Evolutionary conservation across 148 eudicot genomes (phyloP), one percentile per base, ranked within the genome.

Genomic region (Fagopyrum tataricum): DNA sequence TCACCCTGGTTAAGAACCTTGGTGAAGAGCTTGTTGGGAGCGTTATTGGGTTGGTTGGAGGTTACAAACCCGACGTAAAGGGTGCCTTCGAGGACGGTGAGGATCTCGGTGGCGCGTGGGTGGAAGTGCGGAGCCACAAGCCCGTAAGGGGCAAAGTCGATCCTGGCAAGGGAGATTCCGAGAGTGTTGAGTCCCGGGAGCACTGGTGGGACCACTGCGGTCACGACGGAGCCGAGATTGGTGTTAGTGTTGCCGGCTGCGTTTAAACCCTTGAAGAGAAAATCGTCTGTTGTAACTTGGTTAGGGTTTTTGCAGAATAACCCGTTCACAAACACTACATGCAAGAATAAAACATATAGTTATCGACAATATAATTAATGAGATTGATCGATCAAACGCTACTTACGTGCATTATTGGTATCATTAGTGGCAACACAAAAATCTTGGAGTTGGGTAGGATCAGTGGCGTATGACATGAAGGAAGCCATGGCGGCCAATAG

Each of bases 1-100:
- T 79, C 81, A 5, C 81, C 81, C 24, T 52, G 62, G 26, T 49
- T 7, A 12, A 79, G 78, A 4, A 75, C 75, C 61, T 79, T 79
- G 2, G 67, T 58, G 46, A 71, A 40, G 37, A 79, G 75, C 66
- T 47, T 61, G 67, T 75, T 75, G 39, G 37, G 37, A 31, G 64
- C 68, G 26, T 26, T 26, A 42, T 11, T 37, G 15, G 41, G n/a
- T 1, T 68, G 76, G 73, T 78, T 74, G 3, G 75, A 75, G 31
- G 68, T 26, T 26, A 62, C 68, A 6, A 62, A 62, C 2, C 68
- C 68, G 1, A 37, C 68, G 68, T 62, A 31, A 2, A 62, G 42
- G 68, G 68, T 62, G 43, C 68, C 68, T 42, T 62, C 68, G 4
- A 62, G 18, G 18, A 62, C 14, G 43, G 42, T 62, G 2, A 62